phyloP scores from a whole-genome alignment of 1,284 basidiomycete species.

The Mycena citricolor region DNA sequence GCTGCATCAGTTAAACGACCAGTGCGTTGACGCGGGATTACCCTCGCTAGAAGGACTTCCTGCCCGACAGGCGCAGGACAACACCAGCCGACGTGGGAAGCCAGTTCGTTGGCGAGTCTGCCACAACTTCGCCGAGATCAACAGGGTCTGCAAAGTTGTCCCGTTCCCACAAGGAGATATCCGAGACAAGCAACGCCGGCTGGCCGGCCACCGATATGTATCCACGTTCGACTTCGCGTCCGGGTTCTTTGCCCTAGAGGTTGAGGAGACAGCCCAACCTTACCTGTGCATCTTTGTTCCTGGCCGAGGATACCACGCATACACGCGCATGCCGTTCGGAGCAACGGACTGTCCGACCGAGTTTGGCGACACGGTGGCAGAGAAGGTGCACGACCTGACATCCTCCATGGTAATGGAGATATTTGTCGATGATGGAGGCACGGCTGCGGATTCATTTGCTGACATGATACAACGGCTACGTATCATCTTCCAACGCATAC shows the following conservation, averaged over 20 bases:
- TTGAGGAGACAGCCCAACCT: conserved; percentile 29
- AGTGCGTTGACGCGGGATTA: too few relatives aligned
- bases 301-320: conserved; percentile 38
- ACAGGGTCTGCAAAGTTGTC: conserved; percentile 21
- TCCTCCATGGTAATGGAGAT: conserved; percentile 27
- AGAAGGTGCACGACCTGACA: conserved; percentile 31
- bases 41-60: too few relatives aligned
- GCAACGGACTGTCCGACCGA: conserved; percentile 40
- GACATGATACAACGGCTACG: conserved; percentile 23
- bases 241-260: conserved; percentile 32
- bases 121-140: conserved; percentile 30
- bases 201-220: conserved; percentile 34
- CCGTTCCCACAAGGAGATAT: conserved; percentile 38
- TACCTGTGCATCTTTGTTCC: conserved; percentile 41
- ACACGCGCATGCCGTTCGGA: conserved; percentile 39
- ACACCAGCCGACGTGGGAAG: too few relatives aligned
- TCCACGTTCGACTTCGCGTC: conserved; percentile 33
- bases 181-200: conserved; percentile 31
- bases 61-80: too few relatives aligned
- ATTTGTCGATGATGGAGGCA: conserved; percentile 34
- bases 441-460: conserved; percentile 29
- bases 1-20: too few relatives aligned
- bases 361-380: conserved; percentile 36
- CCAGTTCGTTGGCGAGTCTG: conserved; percentile 32
- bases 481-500: conserved; percentile 24